These are phyloP conservation scores for Diutina sp. DNA, from an alignment of 1,139 yeast genomes.

Conservation along the genomic window DNA sequence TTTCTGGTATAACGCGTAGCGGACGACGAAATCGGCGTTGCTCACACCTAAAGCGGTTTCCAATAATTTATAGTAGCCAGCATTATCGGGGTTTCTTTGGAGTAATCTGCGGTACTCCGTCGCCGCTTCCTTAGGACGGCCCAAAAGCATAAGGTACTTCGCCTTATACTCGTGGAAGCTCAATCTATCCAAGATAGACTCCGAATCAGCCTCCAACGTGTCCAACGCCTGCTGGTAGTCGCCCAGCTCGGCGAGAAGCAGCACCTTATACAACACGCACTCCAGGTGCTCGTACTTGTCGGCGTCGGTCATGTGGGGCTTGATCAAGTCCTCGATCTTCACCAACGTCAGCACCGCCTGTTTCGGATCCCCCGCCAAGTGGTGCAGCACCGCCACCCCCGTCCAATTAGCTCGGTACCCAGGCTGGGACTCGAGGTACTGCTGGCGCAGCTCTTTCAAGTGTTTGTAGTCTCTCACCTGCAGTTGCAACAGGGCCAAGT, in stretches of 20 bases:
- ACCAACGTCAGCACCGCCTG: conserved; percentile 61
- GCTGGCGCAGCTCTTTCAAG: conserved; percentile 51
- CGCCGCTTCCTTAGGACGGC: conserved; percentile 47
- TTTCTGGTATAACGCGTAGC: conserved; percentile 49
- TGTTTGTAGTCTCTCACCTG: conserved; percentile 67
- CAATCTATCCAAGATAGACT: conserved; percentile 49
- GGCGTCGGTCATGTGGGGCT: conserved; percentile 50
- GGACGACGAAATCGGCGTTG: conserved; percentile 16
- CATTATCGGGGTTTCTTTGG: conserved; percentile 78
- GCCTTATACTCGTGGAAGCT: conserved; percentile 60
- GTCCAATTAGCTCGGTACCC: conserved; percentile 93
- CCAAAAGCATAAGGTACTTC: conserved; percentile 33
- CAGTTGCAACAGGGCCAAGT: conserved; percentile 66
- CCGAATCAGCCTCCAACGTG: conserved; percentile 39
- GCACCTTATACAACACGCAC: conserved; percentile 61
- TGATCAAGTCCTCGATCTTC: conserved; percentile 63
- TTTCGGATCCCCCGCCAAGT: conserved; percentile 51
- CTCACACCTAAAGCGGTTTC: conserved; percentile 48
- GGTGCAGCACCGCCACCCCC: conserved; percentile 75
- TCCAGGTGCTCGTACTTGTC: conserved; percentile 76
- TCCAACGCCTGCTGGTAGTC: conserved; percentile 52
- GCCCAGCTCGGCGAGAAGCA: conserved; percentile 51
- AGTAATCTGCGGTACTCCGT: conserved; percentile 55
- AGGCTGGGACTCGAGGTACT: conserved; percentile 61
- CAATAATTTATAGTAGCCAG: conserved; percentile 48